Conservation (phyloP, 2,329 filamentous ascomycete genomes). For the Pyricularia pennisetigena region DNA sequence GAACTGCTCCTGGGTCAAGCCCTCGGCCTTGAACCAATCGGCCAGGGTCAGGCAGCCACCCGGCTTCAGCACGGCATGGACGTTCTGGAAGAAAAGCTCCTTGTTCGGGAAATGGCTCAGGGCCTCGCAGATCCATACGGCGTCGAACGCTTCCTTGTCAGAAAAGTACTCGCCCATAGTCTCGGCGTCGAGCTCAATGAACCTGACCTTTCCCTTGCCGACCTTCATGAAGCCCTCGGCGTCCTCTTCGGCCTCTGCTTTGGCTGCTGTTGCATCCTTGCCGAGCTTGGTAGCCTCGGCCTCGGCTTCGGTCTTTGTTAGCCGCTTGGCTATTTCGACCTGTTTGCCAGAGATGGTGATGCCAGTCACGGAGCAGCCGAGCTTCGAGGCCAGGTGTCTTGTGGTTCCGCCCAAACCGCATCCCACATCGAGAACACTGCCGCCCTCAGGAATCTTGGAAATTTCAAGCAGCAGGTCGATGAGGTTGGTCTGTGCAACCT, state of each 20-base stretch:
- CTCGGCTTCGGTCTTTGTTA: slow-evolving; percentile 28
- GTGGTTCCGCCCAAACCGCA: slow-evolving; percentile 52
- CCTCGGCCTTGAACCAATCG: slow-evolving; percentile 51
- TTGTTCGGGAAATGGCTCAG: slow-evolving; percentile 52
- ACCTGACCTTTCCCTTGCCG: slow-evolving; percentile 36
- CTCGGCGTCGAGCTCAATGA: slow-evolving; percentile 51
- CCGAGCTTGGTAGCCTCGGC: background rate
- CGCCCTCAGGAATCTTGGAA: slow-evolving; percentile 21
- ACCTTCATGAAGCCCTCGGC: slow-evolving; percentile 25
- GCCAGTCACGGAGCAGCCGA: slow-evolving; percentile 44
- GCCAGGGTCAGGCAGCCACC: slow-evolving; percentile 45
- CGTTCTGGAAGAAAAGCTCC: slow-evolving; percentile 45
- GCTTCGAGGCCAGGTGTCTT: slow-evolving; percentile 40
- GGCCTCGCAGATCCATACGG: slow-evolving; percentile 53
- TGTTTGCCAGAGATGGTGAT: slow-evolving; percentile 51
- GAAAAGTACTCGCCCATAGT: slow-evolving; percentile 45
- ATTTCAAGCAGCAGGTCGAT: slow-evolving; percentile 43
- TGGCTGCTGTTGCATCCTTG: slow-evolving; percentile 8
- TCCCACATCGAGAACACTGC: slow-evolving; percentile 46
- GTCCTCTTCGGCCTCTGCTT: slow-evolving; percentile 10
- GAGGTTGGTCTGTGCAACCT: slow-evolving; percentile 46
- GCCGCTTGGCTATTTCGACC: slow-evolving; percentile 45
- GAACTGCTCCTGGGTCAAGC: slow-evolving; percentile 31
- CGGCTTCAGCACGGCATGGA: slow-evolving; percentile 32
- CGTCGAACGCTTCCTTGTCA: slow-evolving; percentile 33